Percentiles rank a stretch among this genome's conserved stretches.
phyloP scores from a whole-genome alignment of 1,284 basidiomycete genomes.

The Heterobasidion occidentale region DNA sequence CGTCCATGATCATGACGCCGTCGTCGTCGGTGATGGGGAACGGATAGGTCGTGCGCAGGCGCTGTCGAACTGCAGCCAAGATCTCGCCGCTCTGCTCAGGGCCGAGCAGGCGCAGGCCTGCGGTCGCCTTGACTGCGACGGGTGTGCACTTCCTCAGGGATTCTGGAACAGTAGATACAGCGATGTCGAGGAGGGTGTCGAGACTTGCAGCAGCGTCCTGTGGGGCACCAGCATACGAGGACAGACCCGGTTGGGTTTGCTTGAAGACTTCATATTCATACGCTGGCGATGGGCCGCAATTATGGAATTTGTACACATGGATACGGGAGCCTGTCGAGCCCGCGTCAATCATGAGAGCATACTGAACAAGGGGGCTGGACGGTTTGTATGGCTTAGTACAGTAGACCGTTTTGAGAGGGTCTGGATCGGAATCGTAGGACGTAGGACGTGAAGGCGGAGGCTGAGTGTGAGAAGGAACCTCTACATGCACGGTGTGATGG shows the following conservation, averaged over 20 bases:
- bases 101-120: slow-evolving; percentile 80
- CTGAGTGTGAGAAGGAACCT: slow-evolving; percentile 10
- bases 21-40: slow-evolving; percentile 55
- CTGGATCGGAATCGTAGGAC: slow-evolving; percentile 56
- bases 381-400: slow-evolving; percentile 53
- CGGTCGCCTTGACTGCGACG: slow-evolving; percentile 92
- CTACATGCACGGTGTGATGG: slow-evolving; percentile 15
- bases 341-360: slow-evolving; percentile 96
- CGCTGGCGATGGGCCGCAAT: slow-evolving; percentile 72
- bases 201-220: slow-evolving; percentile 74
- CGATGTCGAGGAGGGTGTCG: slow-evolving; percentile 77
- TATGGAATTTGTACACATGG: slow-evolving; percentile 97
- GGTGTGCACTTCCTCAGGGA: slow-evolving; percentile 72
- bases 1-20: slow-evolving; percentile 72
- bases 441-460: slow-evolving; percentile 23
- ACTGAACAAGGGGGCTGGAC: slow-evolving; percentile 66
- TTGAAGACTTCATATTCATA: slow-evolving; percentile 95
- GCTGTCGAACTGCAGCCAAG: slow-evolving; percentile 64
- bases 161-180: slow-evolving; percentile 70
- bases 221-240: slow-evolving; percentile 52
- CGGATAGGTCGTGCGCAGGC: slow-evolving; percentile 62
- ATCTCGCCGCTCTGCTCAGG: slow-evolving; percentile 65
- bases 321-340: slow-evolving; percentile 96
- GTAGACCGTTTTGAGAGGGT: slow-evolving; percentile 55
- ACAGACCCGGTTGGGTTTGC: slow-evolving; percentile 79